phyloP scores from a whole-genome alignment of 169 alveolate genomes.

The Eimeria praecox region DNA sequence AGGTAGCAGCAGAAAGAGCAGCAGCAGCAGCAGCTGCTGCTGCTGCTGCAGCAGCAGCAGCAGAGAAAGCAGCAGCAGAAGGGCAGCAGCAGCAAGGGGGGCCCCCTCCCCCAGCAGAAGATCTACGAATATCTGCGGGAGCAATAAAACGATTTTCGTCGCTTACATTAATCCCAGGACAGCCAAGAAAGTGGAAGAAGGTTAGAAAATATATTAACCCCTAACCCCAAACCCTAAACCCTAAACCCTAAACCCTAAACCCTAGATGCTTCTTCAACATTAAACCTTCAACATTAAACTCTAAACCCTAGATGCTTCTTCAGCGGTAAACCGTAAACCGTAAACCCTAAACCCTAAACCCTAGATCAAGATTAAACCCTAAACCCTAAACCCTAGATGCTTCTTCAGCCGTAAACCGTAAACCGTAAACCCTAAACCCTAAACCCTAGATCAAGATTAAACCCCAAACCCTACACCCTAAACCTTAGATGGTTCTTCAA shows the following conservation, averaged over 20 bases:
- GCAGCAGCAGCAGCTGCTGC: conserved; percentile 46
- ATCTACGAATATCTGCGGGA: conserved; percentile 26
- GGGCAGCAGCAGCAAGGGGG: not conserved
- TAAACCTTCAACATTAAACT: not conserved
- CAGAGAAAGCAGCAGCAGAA: conserved; percentile 6
- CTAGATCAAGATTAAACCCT: not conserved
- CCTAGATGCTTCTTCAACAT: not conserved
- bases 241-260: not conserved
- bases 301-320: not conserved
- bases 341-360: conserved; percentile 8
- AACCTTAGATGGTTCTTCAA: not conserved
- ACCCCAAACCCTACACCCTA: not conserved
- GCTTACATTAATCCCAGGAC: conserved; percentile 38
- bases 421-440: not conserved
- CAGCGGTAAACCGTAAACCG: not conserved
- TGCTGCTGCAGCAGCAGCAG: conserved; percentile 44
- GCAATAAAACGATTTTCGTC: conserved; percentile 48
- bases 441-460: not conserved
- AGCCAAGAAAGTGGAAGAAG: conserved; percentile 48
- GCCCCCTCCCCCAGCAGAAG: not conserved
- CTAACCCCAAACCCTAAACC: conserved; percentile 1
- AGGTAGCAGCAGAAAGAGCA: conserved; percentile 11
- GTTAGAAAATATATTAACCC: not conserved
- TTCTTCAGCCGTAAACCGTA: not conserved
- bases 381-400: not conserved